Conservation (phyloP, 805 yeast genomes). For the Pachysolen tannophilus region DNA sequence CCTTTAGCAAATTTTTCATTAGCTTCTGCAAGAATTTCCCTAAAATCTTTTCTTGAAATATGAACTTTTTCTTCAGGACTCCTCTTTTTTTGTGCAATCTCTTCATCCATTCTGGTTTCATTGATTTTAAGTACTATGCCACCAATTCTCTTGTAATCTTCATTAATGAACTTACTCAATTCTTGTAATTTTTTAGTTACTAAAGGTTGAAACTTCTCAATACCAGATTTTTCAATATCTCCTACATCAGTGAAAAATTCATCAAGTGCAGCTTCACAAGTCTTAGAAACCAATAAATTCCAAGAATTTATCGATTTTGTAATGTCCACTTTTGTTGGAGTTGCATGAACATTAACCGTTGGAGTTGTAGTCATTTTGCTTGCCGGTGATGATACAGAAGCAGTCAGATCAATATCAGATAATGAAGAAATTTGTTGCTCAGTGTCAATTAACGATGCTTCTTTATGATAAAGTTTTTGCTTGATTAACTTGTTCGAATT, state of each 20-base stretch:
- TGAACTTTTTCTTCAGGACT: slow-evolving; percentile 10
- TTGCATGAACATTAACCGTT: slow-evolving; percentile 3
- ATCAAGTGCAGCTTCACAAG: slow-evolving; percentile 19
- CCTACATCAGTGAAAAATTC: slow-evolving; percentile 30
- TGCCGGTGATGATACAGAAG: slow-evolving; percentile 1
- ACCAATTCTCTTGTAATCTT: slow-evolving; percentile 21
- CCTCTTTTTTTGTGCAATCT: slow-evolving; percentile 1
- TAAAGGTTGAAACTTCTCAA: slow-evolving; percentile 19
- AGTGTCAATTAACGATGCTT: too few species aligned
- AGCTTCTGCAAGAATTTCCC: slow-evolving; percentile 31
- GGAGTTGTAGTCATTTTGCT: slow-evolving; percentile 5
- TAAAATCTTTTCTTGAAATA: slow-evolving; percentile 38
- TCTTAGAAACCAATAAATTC: slow-evolving; percentile 6
- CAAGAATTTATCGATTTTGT: slow-evolving; percentile 7
- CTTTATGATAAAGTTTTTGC: slow-evolving; percentile 6
- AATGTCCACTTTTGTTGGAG: slow-evolving; percentile 4
- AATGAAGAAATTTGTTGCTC: background rate
- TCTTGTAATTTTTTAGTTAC: slow-evolving; percentile 27
- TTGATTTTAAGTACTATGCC: slow-evolving; percentile 18
- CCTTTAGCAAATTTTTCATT: slow-evolving; percentile 20
- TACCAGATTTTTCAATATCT: slow-evolving; percentile 18
- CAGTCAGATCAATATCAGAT: background rate
- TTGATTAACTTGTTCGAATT: slow-evolving; percentile 8
- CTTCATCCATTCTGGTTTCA: slow-evolving; percentile 9
- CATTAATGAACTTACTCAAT: slow-evolving; percentile 19